These are phyloP conservation scores for Colletotrichum eremochloae DNA, from an alignment of 2,329 filamentous ascomycete genomes.

Conservation along the genomic window DNA sequence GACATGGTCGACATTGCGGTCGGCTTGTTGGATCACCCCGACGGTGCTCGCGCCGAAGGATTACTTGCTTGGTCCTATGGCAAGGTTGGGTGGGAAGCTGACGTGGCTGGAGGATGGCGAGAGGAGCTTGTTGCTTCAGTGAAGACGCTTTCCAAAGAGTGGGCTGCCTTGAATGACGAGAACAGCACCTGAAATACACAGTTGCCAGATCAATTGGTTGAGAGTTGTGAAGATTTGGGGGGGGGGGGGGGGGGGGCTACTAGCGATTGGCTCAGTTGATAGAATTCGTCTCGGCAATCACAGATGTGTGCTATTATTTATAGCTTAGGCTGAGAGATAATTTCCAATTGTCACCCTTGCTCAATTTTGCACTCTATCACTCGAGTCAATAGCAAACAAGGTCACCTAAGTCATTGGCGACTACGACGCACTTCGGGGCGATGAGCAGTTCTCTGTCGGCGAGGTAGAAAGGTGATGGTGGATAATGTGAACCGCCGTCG, in stretches of 20 bases:
- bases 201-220: not conserved
- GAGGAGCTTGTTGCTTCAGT: constrained; percentile 50
- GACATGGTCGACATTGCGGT: constrained; percentile 59
- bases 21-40: constrained; percentile 58
- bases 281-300: not conserved
- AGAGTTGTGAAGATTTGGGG: not conserved
- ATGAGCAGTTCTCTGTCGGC: no score
- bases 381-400: no score
- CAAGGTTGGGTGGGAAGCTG: constrained; percentile 48
- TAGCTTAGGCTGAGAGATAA: no score
- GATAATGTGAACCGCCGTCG: no score
- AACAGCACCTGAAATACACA: not conserved
- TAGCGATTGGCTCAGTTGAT: not conserved
- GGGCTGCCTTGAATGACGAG: not conserved
- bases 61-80: constrained; percentile 59
- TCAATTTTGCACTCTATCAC: no score
- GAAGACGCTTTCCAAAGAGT: constrained; percentile 41
- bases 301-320: no score
- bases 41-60: constrained; percentile 61
- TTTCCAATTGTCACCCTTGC: no score
- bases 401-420: no score
- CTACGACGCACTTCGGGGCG: no score
- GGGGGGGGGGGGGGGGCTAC: no score
- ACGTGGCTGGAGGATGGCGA: constrained; percentile 58
- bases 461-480: no score